Evolutionary conservation across 768 basidiomycete genomes (phyloP), one percentile per base, ranked within the genome.

Genomic region (Tricholoma terreum): DNA sequence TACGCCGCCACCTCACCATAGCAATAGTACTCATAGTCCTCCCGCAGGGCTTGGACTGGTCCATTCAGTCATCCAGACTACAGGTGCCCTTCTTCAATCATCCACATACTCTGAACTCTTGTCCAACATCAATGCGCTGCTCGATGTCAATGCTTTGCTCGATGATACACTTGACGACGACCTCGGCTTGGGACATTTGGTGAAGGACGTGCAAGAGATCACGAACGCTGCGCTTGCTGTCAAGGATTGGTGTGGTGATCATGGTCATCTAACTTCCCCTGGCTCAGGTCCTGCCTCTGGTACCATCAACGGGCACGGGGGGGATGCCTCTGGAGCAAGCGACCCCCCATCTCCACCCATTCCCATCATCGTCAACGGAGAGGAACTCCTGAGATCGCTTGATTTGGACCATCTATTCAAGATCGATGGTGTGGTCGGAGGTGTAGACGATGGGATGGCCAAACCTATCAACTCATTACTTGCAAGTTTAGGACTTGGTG

Each of bases 371-470:
- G 35, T 65, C 27, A 53, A 65, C n/a, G 55, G 59, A 19, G 22
- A 65, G 15, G 24, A 40, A 15, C 58, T 63, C n/a, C 52, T 65
- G n/a, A n/a, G 46, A 5, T 51, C 58, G 17, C 60, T 65, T 30
- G 62, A 58, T 9, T 42, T 63, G 52, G 56, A 58, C 30, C n/a
- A 42, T 14, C 21, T 48, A 6, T 24, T 58, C 21, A 21, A 51
- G 21, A 57, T 65, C 1, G 51, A 63, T 30, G 57, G 62, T 30
- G 22, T 34, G 2, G 42, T 63, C 10, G 22, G 30, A 24, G 63
- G 61, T 7, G 50, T 65, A 17, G 62, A 58, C 6, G 19, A 53
- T n/a, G 21, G 34, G 12, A 10, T 58, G n/a, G 35, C 19, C 48
- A 22, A 48, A 8, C 22, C 52, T 7, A 40, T 55, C 9, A 63